A percentile compares a stretch with the other conserved stretches of the same genome.
phyloP scores from a whole-genome alignment of 2,329 filamentous ascomycete genomes.

The Alternaria triticina region DNA sequence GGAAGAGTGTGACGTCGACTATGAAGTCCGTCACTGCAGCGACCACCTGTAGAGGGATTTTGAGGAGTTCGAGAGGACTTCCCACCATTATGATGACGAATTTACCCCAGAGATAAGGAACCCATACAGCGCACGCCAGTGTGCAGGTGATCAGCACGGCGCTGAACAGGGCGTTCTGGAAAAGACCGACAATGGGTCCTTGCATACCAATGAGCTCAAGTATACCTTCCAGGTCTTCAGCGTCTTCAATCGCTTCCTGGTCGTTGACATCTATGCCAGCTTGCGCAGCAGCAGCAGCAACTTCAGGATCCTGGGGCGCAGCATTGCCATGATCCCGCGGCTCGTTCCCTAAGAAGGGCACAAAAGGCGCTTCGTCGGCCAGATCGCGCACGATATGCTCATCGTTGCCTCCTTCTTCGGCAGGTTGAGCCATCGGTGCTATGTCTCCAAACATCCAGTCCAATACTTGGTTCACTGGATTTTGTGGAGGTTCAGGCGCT shows the following conservation, averaged over 20 bases:
- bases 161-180: slow-evolving; percentile 96
- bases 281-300: slow-evolving; percentile 68
- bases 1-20: slow-evolving; percentile 75
- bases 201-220: slow-evolving; percentile 97
- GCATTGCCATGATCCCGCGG: slow-evolving; percentile 32
- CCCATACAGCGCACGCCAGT: slow-evolving; percentile 82
- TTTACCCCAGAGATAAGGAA: slow-evolving; percentile 92
- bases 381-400: slow-evolving; percentile 67
- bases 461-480: slow-evolving; percentile 41
- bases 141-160: slow-evolving; percentile 85
- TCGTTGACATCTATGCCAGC: slow-evolving; percentile 73
- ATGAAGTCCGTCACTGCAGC: slow-evolving; percentile 78
- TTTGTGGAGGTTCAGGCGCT: slow-evolving; percentile 20
- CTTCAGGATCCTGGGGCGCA: slow-evolving; percentile 60
- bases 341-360: slow-evolving; percentile 57
- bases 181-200: slow-evolving; percentile 83
- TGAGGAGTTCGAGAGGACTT: slow-evolving; percentile 73
- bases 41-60: slow-evolving; percentile 73
- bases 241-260: slow-evolving; percentile 76
- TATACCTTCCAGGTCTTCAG: slow-evolving; percentile 94
- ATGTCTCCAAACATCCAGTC: slow-evolving; percentile 60
- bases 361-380: slow-evolving; percentile 66
- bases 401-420: slow-evolving; percentile 54
- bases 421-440: slow-evolving; percentile 32
- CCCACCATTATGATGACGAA: slow-evolving; percentile 79